A percentile compares a stretch with the other conserved stretches of the same genome.
These are phyloP conservation scores for Tulasnella sp. DNA, from an alignment of 768 basidiomycete genomes.

Conservation along the genomic window DNA sequence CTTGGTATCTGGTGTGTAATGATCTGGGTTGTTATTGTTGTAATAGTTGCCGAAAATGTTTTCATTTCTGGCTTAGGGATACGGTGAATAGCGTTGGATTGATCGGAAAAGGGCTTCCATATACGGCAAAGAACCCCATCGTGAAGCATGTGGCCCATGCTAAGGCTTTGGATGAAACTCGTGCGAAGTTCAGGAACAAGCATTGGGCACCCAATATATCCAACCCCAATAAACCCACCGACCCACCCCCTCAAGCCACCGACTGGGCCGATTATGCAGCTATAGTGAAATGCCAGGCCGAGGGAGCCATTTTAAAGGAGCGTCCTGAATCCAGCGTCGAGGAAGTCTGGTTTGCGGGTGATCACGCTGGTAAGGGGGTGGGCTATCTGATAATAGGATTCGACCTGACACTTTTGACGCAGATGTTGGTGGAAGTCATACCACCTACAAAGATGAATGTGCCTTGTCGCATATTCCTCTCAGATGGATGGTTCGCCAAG, in stretches of 20 bases:
- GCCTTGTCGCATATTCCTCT: constrained; percentile 16
- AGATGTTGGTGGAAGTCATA: constrained; percentile 14
- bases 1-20: constrained; percentile 58
- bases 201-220: too few relatives aligned
- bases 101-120: not conserved
- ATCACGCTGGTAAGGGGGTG: constrained; percentile 2
- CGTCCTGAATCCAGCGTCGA: too few relatives aligned
- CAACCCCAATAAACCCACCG: too few relatives aligned
- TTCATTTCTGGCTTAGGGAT: not conserved
- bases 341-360: constrained; percentile 14
- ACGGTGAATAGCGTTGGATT: constrained; percentile 10
- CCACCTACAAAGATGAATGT: not conserved
- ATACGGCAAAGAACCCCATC: constrained; percentile 6
- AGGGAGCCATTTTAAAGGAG: too few relatives aligned
- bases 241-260: too few relatives aligned
- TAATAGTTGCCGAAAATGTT: not conserved
- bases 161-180: constrained; percentile 22
- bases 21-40: not conserved
- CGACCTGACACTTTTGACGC: too few relatives aligned
- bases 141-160: constrained; percentile 24
- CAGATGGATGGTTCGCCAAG: constrained; percentile 16
- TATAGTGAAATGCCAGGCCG: too few relatives aligned
- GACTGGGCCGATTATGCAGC: too few relatives aligned
- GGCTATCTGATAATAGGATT: not conserved
- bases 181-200: constrained; percentile 22